Evolutionary conservation across 2,329 filamentous ascomycete species (phyloP).

Genomic region (Claviceps spartinae): DNA sequence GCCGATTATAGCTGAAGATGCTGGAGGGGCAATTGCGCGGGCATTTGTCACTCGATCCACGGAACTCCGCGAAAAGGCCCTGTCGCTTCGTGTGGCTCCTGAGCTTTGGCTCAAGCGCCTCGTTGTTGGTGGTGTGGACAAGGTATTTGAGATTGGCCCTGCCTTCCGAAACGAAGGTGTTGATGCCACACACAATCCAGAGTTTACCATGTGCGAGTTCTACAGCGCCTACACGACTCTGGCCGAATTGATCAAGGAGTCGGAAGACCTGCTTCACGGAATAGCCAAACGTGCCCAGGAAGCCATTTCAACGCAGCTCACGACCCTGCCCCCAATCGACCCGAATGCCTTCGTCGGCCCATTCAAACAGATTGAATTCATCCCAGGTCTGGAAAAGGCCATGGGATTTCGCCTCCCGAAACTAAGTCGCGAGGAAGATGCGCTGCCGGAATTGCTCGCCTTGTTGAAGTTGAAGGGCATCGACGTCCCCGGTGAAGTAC

Average conservation of each 20-base stretch:
- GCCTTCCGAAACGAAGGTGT: slow-evolving; percentile 89
- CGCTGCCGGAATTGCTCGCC: slow-evolving; percentile 42
- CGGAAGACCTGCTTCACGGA: slow-evolving; percentile 54
- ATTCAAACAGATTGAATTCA: slow-evolving; percentile 64
- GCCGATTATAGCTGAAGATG: slow-evolving; percentile 68
- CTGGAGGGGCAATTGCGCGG: slow-evolving; percentile 76
- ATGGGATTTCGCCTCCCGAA: slow-evolving; percentile 55
- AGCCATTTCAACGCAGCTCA: slow-evolving; percentile 31
- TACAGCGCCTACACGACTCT: slow-evolving; percentile 78
- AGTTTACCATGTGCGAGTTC: slow-evolving; percentile 96
- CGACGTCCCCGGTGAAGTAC: slow-evolving; percentile 52
- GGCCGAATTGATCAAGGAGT: slow-evolving; percentile 58
- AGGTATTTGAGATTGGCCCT: slow-evolving; percentile 84
- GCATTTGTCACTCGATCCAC: slow-evolving; percentile 73
- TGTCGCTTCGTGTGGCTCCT: slow-evolving; percentile 79
- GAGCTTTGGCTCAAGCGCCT: slow-evolving; percentile 92
- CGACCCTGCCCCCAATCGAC: slow-evolving; percentile 33
- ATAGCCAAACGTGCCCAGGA: slow-evolving; percentile 39
- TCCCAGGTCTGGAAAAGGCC: slow-evolving; percentile 59
- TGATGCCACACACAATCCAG: slow-evolving; percentile 86
- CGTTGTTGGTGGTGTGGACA: slow-evolving; percentile 76
- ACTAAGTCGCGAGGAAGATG: slow-evolving; percentile 36
- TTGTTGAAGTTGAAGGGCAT: slow-evolving; percentile 42
- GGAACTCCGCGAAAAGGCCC: slow-evolving; percentile 55
- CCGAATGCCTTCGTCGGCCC: slow-evolving; percentile 35